Percentiles rank a stretch among this genome's conserved stretches.
phyloP scores from a whole-genome alignment of 345 rosid species.

The Euclidium syriacum region DNA sequence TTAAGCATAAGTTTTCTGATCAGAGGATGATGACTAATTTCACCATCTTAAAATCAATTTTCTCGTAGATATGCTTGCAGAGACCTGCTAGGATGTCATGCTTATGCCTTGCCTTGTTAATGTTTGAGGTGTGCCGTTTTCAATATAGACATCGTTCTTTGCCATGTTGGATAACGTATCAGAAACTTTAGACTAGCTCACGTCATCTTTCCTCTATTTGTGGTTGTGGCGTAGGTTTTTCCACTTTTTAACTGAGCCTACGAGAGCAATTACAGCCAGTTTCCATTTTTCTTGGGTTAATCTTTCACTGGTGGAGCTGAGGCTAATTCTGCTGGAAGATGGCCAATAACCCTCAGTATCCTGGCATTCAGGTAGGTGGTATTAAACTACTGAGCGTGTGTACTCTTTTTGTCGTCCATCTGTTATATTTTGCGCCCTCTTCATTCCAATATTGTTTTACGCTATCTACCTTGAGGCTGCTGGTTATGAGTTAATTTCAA shows the following conservation, averaged over 20 bases:
- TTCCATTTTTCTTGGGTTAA: slow-evolving; percentile 9
- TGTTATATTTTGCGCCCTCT: background rate
- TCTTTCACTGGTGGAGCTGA: slow-evolving; percentile 27
- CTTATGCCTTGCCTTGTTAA: background rate
- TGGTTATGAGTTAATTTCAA: slow-evolving; percentile 4
- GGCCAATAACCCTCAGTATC: slow-evolving; percentile 73
- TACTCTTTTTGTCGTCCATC: background rate
- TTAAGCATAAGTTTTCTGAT: background rate
- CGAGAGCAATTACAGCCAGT: background rate
- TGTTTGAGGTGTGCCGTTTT: background rate
- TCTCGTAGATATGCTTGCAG: background rate
- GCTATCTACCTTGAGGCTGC: slow-evolving; percentile 5
- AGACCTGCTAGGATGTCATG: background rate
- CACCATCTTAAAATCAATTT: background rate
- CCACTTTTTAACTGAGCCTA: background rate
- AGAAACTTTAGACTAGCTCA: background rate
- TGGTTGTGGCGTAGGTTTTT: slow-evolving; percentile 16
- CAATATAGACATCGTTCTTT: background rate
- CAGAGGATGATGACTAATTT: background rate
- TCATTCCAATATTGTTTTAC: background rate
- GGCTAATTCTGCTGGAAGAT: slow-evolving; percentile 37
- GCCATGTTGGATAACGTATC: background rate
- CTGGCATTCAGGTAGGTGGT: slow-evolving; percentile 57
- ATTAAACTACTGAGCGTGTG: background rate
- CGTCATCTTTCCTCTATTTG: background rate